A percentile compares a stretch with the other conserved stretches of the same genome.
phyloP scores from a whole-genome alignment of 2,329 filamentous ascomycete species.

The Fusarium proliferatum region DNA sequence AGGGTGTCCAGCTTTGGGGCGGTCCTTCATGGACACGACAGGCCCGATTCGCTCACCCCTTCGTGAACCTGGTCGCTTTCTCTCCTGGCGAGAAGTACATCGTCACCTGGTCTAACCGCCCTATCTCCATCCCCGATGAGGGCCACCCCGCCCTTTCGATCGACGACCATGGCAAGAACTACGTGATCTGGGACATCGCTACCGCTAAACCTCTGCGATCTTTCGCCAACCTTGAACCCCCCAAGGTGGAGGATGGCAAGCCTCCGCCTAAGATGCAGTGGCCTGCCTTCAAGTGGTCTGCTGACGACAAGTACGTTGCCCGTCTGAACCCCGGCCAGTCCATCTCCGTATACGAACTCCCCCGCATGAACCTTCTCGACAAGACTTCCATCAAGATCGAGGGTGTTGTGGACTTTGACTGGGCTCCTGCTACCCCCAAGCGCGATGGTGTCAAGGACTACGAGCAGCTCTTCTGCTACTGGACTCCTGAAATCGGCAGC shows the following conservation, averaged over 20 bases:
- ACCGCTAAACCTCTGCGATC: slow-evolving; percentile 91
- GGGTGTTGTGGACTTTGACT: slow-evolving; percentile 97
- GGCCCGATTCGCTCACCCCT: slow-evolving; percentile 93
- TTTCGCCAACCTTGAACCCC: slow-evolving; percentile 88
- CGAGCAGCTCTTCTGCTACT: slow-evolving; percentile 97
- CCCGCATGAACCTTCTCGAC: slow-evolving; percentile 88
- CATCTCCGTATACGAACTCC: slow-evolving; percentile 91
- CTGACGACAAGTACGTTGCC: slow-evolving; percentile 97
- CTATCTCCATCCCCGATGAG: slow-evolving; percentile 90
- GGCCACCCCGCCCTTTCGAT: slow-evolving; percentile 84
- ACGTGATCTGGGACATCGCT: slow-evolving; percentile 97
- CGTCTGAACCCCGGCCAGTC: slow-evolving; percentile 88
- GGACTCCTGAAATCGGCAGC: slow-evolving; percentile 97
- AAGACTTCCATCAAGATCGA: slow-evolving; percentile 97
- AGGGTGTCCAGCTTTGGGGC: slow-evolving; percentile 98
- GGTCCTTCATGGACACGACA: slow-evolving; percentile 89
- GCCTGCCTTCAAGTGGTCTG: slow-evolving; percentile 99
- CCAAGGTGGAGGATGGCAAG: slow-evolving; percentile 71
- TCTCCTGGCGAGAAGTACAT: slow-evolving; percentile 93
- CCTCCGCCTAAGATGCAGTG: slow-evolving; percentile 87
- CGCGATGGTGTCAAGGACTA: slow-evolving; percentile 90
- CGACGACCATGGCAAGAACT: slow-evolving; percentile 99
- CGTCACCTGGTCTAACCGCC: slow-evolving; percentile 95
- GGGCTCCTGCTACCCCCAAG: slow-evolving; percentile 85
- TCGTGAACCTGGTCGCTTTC: slow-evolving; percentile 95